Conservation (phyloP, 805 yeast species). For the Wickerhamiella alocasiicola region DNA sequence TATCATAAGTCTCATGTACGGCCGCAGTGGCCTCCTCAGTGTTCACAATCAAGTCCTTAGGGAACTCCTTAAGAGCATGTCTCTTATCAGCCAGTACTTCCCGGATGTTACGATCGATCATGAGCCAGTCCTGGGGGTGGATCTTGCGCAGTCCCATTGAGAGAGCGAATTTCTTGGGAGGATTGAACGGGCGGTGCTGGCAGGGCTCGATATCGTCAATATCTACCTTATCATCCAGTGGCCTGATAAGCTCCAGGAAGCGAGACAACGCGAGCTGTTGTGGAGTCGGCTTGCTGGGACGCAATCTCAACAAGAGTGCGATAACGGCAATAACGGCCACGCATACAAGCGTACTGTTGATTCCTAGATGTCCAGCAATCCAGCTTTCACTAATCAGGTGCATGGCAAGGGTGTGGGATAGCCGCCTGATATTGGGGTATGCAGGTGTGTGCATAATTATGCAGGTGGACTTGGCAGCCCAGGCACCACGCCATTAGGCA, state of each 20-base stretch:
- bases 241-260: background rate
- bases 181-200: conserved; percentile 4
- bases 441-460: too few species aligned
- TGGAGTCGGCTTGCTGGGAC: too few species aligned
- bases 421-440: too few species aligned
- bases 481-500: too few species aligned
- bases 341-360: too few species aligned
- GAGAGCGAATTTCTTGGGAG: background rate
- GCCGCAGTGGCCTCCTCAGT: background rate
- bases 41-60: conserved; percentile 25
- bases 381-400: too few species aligned
- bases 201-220: background rate
- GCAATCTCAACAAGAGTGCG: too few species aligned
- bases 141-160: conserved; percentile 4
- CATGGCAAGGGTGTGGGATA: too few species aligned
- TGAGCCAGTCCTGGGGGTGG: conserved; percentile 4
- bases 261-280: background rate
- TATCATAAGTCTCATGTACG: conserved; percentile 38
- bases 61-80: conserved; percentile 9
- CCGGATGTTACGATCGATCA: background rate
- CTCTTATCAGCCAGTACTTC: background rate
- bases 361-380: too few species aligned
- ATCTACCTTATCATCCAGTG: background rate
- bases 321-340: too few species aligned
- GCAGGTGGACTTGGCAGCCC: too few species aligned